phyloP scores from a whole-genome alignment of 169 alveolate species.

The Toxoplasma gondii region DNA sequence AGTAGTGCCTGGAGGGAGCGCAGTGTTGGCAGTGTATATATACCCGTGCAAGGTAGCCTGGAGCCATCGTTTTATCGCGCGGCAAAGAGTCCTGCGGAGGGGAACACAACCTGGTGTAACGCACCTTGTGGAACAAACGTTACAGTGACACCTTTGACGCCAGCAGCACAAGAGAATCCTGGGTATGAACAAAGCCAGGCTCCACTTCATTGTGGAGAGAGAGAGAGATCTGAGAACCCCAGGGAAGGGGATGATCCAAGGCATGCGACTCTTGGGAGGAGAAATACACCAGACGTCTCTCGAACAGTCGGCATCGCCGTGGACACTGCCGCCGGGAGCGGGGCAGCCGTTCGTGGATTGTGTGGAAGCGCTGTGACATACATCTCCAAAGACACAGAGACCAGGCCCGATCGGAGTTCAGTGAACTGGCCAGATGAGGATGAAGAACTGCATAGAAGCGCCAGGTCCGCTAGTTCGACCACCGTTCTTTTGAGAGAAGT shows the following conservation, averaged over 20 bases:
- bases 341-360: not conserved
- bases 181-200: not conserved
- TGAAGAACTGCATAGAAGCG: not conserved
- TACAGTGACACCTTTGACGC: no score
- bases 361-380: not conserved
- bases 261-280: not conserved
- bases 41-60: no score
- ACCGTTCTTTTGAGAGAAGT: not conserved
- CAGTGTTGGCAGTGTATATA: no score
- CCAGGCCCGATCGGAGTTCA: not conserved
- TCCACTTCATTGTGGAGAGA: not conserved
- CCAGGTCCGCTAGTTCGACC: not conserved
- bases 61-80: no score
- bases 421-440: not conserved
- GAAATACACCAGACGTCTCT: not conserved
- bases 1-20: no score
- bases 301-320: not conserved
- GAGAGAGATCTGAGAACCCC: not conserved
- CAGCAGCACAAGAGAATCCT: no score
- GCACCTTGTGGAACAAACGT: no score
- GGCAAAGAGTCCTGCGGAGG: no score
- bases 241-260: no score
- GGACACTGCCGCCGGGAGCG: not conserved
- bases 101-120: no score
- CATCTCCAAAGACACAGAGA: not conserved